Evolutionary conservation across 83 land plant genomes (phyloP).

Genomic region (Picea mariana): DNA sequence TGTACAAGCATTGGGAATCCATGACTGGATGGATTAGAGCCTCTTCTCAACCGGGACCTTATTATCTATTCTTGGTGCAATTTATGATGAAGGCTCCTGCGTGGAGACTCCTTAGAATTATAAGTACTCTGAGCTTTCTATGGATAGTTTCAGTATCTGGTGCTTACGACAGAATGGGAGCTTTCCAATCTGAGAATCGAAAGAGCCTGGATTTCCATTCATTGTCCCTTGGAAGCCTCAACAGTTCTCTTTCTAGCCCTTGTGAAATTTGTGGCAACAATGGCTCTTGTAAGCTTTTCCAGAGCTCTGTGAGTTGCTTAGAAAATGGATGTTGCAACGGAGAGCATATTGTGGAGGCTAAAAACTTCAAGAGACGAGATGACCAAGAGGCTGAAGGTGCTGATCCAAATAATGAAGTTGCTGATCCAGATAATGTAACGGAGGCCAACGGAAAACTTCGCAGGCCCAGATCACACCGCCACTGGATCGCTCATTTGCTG

Average conservation of each 20-base stretch:
- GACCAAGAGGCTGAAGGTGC: background rate
- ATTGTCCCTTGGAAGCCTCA: background rate
- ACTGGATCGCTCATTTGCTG: background rate
- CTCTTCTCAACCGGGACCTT: background rate
- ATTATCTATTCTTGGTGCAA: background rate
- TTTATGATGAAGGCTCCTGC: background rate
- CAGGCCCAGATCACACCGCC: background rate
- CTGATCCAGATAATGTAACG: background rate
- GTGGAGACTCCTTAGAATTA: background rate
- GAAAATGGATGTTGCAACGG: background rate
- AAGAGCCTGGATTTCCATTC: no score
- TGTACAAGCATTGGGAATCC: background rate
- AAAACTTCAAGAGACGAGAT: background rate
- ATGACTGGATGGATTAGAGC: background rate
- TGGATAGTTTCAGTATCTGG: background rate
- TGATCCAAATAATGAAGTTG: background rate
- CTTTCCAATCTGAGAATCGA: no score
- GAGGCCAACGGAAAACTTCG: background rate
- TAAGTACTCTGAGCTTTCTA: background rate
- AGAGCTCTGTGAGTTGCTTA: background rate
- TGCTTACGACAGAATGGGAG: no score
- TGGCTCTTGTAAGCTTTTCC: background rate
- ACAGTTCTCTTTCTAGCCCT: background rate
- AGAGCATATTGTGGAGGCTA: background rate
- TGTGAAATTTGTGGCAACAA: background rate